Evolutionary conservation across 176 grass and related monocot species (phyloP).

Genomic region (Bonia amplexicaulis): DNA sequence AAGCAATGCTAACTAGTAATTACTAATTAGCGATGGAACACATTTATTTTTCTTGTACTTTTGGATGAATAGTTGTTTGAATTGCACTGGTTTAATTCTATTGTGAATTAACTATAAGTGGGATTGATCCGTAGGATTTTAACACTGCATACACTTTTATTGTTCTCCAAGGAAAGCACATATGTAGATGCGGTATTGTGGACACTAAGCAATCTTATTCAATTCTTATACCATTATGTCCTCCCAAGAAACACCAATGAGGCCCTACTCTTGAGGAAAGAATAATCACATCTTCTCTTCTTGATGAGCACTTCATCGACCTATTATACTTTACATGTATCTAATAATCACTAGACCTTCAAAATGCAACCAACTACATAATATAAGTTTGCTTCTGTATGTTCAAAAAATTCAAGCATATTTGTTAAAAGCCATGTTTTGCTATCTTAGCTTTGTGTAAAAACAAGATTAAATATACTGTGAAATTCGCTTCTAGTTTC

Average conservation of each 20-base stretch:
- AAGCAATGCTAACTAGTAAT: background rate
- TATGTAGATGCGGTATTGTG: slow-evolving; percentile 18
- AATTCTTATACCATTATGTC: slow-evolving; percentile 32
- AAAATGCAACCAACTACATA: background rate
- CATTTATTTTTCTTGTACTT: background rate
- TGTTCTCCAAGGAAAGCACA: slow-evolving; percentile 33
- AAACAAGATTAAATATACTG: slow-evolving; percentile 22
- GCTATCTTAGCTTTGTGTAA: background rate
- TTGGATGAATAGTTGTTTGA: background rate
- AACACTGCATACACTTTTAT: slow-evolving; percentile 11
- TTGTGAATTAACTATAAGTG: background rate
- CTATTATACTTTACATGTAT: slow-evolving; percentile 21
- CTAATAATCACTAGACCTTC: background rate
- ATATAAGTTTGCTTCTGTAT: background rate
- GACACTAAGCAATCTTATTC: slow-evolving; percentile 41
- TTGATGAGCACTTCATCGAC: slow-evolving; percentile 42
- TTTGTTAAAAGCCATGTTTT: slow-evolving; percentile 7
- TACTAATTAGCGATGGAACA: background rate
- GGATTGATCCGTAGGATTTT: background rate
- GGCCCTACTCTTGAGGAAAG: slow-evolving; percentile 40
- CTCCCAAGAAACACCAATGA: slow-evolving; percentile 24
- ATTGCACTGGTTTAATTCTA: background rate
- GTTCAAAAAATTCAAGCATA: background rate
- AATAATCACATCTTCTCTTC: slow-evolving; percentile 49
- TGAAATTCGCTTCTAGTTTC: slow-evolving; percentile 10